Conservation (phyloP, 371 early-diverging fungal species). For the Funneliformis caledonium region DNA sequence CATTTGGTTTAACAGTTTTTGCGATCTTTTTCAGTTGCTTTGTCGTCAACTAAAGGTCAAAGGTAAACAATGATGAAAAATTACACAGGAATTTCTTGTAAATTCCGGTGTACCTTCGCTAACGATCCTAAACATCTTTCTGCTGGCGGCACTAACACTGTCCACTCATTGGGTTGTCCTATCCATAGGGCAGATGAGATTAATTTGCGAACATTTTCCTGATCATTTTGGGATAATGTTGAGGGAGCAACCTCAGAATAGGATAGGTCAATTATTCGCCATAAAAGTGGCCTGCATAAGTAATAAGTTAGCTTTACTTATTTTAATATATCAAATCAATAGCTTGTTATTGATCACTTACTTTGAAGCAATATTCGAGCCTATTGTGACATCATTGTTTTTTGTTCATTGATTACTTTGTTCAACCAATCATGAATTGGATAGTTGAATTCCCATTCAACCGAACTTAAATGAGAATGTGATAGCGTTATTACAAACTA, state of each 20-base stretch:
- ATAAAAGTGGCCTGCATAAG: slow-evolving; percentile 2
- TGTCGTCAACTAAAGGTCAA: too few species aligned
- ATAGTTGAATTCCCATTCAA: slow-evolving; percentile 9
- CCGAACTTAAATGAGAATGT: not conserved
- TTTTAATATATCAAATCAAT: not conserved
- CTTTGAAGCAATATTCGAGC: not conserved
- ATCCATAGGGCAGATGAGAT: not conserved
- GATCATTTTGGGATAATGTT: not conserved
- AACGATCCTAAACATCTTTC: slow-evolving; percentile 2
- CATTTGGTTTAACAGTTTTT: too few species aligned
- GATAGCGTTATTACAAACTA: not conserved
- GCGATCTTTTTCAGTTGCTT: too few species aligned
- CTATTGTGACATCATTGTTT: not conserved
- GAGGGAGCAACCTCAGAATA: not conserved
- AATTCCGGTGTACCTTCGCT: not conserved
- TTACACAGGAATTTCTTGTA: too few species aligned
- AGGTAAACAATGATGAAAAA: too few species aligned
- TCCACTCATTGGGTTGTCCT: not conserved
- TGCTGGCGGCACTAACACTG: not conserved
- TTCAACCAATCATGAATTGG: not conserved
- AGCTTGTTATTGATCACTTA: not conserved
- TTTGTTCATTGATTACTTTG: not conserved
- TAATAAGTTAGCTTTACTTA: not conserved
- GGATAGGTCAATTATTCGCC: not conserved
- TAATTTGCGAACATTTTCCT: not conserved